Percentiles rank a stretch among this genome's conserved stretches.
Evolutionary conservation across 2,329 filamentous ascomycete genomes (phyloP).

Genomic region (Cladophialophora psammophila): DNA sequence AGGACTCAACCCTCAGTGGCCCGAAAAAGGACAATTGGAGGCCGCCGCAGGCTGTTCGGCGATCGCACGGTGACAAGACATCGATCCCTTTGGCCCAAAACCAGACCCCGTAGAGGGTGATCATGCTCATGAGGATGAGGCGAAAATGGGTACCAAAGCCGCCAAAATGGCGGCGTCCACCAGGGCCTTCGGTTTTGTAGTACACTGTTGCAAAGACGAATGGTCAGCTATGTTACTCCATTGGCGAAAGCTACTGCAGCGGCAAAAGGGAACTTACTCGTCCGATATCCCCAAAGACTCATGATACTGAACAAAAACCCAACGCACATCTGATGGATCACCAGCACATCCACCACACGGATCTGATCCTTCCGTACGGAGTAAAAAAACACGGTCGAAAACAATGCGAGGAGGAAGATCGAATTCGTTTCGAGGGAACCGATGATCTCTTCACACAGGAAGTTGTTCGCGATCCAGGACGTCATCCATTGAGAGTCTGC

Average conservation of each 20-base stretch:
- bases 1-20: conserved; percentile 16
- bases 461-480: conserved; percentile 37
- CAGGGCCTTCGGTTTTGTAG: conserved; percentile 31
- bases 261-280: not conserved
- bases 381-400: conserved; percentile 26
- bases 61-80: conserved; percentile 2
- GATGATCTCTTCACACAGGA: conserved; percentile 31
- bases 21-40: conserved; percentile 17
- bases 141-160: conserved; percentile 34
- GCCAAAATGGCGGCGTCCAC: conserved; percentile 32
- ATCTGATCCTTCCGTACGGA: conserved; percentile 21
- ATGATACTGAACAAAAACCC: conserved; percentile 34
- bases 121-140: conserved; percentile 29
- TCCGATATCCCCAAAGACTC: conserved; percentile 34
- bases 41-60: conserved; percentile 19
- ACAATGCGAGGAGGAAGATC: conserved; percentile 33
- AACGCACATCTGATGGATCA: conserved; percentile 32
- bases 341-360: conserved; percentile 28
- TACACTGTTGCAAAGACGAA: conserved; percentile 7
- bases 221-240: not conserved
- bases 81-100: conserved; percentile 33
- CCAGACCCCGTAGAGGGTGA: conserved; percentile 31
- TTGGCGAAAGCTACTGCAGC: not conserved
- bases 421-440: conserved; percentile 34
- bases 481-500: conserved; percentile 35